Evolutionary conservation across 495 filamentous ascomycete genomes (phyloP).

Genomic region (Penicillium simplicissimum): DNA sequence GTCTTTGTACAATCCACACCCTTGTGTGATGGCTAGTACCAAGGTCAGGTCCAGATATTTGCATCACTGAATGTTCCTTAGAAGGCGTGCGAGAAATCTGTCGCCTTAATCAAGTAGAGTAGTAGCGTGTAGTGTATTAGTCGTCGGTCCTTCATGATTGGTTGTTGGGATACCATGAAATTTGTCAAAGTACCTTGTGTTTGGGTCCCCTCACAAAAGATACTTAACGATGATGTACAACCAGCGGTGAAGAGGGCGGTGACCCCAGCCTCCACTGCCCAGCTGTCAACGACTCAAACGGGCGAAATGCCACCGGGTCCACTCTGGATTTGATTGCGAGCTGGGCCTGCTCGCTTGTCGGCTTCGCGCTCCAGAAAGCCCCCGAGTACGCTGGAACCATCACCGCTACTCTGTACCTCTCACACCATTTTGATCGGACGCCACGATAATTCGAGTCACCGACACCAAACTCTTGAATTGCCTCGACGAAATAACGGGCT

Average conservation of each 20-base stretch:
- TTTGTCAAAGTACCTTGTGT: no score
- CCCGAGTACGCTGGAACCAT: background rate
- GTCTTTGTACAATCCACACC: no score
- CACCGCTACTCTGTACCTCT: background rate
- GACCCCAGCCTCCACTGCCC: conserved; percentile 16
- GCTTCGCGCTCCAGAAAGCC: background rate
- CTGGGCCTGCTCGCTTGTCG: conserved; percentile 4
- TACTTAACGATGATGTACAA: background rate
- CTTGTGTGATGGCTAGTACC: no score
- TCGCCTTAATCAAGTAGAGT: no score
- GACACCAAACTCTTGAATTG: background rate
- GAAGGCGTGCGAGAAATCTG: no score
- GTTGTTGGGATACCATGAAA: no score
- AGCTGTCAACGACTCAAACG: conserved; percentile 1
- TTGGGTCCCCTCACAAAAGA: no score
- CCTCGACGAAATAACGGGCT: background rate
- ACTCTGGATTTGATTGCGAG: conserved; percentile 13
- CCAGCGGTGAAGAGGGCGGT: conserved; percentile 28
- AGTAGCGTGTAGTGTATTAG: no score
- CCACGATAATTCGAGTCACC: background rate
- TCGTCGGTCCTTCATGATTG: no score
- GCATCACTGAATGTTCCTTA: no score
- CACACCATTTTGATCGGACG: background rate
- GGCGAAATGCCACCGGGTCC: conserved; percentile 28
- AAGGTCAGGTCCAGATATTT: no score